Evolutionary conservation across 2,329 filamentous ascomycete genomes (phyloP).

Genomic region (Colletotrichum sp.): DNA sequence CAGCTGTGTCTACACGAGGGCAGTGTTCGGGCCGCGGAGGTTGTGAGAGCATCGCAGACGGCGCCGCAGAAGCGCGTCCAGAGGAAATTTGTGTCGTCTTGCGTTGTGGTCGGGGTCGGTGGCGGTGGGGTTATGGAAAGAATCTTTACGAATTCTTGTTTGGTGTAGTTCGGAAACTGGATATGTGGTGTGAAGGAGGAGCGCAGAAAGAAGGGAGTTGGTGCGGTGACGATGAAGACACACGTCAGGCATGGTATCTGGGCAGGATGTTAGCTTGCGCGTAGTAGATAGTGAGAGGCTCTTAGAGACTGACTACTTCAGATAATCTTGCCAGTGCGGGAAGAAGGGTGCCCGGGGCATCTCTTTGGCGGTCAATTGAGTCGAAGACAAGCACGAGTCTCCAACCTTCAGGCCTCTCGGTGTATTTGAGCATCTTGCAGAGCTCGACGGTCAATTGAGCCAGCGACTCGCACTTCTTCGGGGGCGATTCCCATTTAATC

Average conservation of each 20-base stretch:
- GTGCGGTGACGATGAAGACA: constrained; percentile 77
- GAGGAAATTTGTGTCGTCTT: constrained; percentile 66
- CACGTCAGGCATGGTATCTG: constrained; percentile 81
- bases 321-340: constrained; percentile 82
- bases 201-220: constrained; percentile 73
- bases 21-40: constrained; percentile 81
- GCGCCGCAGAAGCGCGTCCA: constrained; percentile 84
- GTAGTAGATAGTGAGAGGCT: constrained; percentile 14
- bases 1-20: constrained; percentile 74
- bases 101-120: constrained; percentile 54
- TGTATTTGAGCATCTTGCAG: constrained; percentile 62
- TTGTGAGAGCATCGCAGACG: constrained; percentile 86
- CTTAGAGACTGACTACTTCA: constrained; percentile 67
- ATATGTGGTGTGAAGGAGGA: constrained; percentile 71
- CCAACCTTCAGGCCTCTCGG: constrained; percentile 37
- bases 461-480: constrained; percentile 78
- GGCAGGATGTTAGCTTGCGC: neutral
- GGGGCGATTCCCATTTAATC: constrained; percentile 52
- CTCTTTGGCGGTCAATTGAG: constrained; percentile 83
- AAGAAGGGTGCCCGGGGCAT: constrained; percentile 78
- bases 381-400: constrained; percentile 88
- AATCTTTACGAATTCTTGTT: constrained; percentile 79
- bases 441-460: constrained; percentile 79
- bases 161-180: constrained; percentile 84
- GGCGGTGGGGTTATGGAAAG: constrained; percentile 60